Percentiles rank a stretch among this genome's conserved stretches.
phyloP scores from a whole-genome alignment of 305 asterid genomes.

The Fraxinus dipetala region DNA sequence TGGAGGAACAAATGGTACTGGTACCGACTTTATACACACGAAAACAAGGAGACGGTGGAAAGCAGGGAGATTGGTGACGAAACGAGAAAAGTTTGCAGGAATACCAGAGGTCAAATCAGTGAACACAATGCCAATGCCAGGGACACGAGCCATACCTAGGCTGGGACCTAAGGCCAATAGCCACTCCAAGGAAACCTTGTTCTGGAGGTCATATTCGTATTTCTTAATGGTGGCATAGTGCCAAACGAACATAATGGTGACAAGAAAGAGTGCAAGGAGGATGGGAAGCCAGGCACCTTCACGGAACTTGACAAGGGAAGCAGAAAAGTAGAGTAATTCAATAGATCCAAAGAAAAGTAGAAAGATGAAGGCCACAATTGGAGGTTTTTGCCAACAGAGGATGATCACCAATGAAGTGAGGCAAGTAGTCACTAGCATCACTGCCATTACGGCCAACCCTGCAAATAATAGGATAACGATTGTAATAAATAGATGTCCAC shows the following conservation, averaged over 20 bases:
- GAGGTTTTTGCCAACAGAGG: slow-evolving; percentile 93
- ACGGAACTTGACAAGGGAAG: slow-evolving; percentile 80
- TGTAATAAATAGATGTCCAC: background rate
- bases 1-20: slow-evolving; percentile 78
- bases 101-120: slow-evolving; percentile 90
- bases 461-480: slow-evolving; percentile 20
- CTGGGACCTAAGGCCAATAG: slow-evolving; percentile 88
- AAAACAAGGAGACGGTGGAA: slow-evolving; percentile 85
- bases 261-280: slow-evolving; percentile 89
- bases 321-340: slow-evolving; percentile 86
- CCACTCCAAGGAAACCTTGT: slow-evolving; percentile 92
- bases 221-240: slow-evolving; percentile 80
- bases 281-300: slow-evolving; percentile 99
- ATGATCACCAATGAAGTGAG: slow-evolving; percentile 86
- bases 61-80: slow-evolving; percentile 93
- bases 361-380: slow-evolving; percentile 66
- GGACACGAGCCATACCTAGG: slow-evolving; percentile 88
- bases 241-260: slow-evolving; percentile 90
- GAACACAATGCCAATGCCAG: slow-evolving; percentile 87
- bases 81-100: slow-evolving; percentile 91
- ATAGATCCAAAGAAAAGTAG: slow-evolving; percentile 83
- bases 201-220: slow-evolving; percentile 89
- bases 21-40: slow-evolving; percentile 83
- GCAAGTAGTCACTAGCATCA: slow-evolving; percentile 96
- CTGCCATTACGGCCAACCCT: slow-evolving; percentile 96